Conservation (phyloP, 2,329 filamentous ascomycete genomes). For the Aureobasidium mangrovei region DNA sequence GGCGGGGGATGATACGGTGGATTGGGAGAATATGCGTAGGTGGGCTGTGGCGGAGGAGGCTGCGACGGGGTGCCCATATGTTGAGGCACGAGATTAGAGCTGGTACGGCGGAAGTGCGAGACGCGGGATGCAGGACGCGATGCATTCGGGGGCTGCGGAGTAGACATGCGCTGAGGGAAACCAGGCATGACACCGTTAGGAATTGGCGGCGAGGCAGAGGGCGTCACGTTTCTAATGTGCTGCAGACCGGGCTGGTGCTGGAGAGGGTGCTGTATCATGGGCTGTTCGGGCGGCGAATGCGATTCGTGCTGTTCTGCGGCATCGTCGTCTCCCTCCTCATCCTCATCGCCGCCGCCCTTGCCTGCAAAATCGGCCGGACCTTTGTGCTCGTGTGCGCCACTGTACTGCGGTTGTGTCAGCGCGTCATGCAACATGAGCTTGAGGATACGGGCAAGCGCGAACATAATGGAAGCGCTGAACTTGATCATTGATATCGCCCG, state of each 20-base stretch:
- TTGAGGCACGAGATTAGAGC: conserved; percentile 59
- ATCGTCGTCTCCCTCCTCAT: conserved; percentile 56
- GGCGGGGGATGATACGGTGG: conserved; percentile 60
- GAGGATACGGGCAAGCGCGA: conserved; percentile 34
- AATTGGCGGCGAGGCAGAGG: conserved; percentile 82
- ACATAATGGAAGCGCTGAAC: conserved; percentile 86
- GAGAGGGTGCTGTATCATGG: conserved; percentile 40
- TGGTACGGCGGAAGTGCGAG: conserved; percentile 60
- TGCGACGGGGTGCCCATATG: conserved; percentile 43
- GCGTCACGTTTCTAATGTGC: conserved; percentile 72
- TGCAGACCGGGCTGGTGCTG: conserved; percentile 56
- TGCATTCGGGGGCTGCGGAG: conserved; percentile 67
- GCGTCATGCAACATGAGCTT: conserved; percentile 10
- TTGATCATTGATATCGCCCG: conserved; percentile 83
- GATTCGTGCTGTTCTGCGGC: conserved; percentile 39
- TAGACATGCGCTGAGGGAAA: conserved; percentile 59
- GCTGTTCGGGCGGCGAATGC: conserved; percentile 47
- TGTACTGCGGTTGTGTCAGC: conserved; percentile 55
- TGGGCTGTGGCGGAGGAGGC: conserved; percentile 49
- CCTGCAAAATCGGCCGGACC: conserved; percentile 87
- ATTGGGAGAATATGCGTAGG: conserved; percentile 77
- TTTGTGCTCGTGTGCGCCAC: conserved; percentile 90
- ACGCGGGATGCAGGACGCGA: conserved; percentile 76
- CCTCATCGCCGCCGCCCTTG: conserved; percentile 56
- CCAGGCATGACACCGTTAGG: conserved; percentile 61